Base-by-base conservation (phyloP, 805 yeast genomes). In the Wickerhamomyces sydowiorum region DNA sequence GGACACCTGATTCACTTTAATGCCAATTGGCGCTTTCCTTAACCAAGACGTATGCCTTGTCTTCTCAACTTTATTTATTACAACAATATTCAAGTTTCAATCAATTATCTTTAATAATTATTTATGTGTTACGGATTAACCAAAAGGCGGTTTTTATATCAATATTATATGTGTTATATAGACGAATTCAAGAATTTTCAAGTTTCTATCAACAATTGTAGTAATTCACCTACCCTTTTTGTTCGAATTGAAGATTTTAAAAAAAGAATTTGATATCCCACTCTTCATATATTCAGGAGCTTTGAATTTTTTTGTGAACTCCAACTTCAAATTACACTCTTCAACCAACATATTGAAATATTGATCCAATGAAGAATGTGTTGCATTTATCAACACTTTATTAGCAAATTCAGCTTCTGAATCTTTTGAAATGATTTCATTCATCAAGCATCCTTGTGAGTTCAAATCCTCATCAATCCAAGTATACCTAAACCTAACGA, bases 1-100 rank as follows among this genome's bases (percentile, higher is more conserved):
- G 85, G 83, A 68, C 62, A 22, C 76, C 78, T 2, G 79, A 73
- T 32, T n/a, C 35, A 10, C 20, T 32, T 14, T 32, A 17, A 29
- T 14, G 18, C 7, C 18, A 5, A 29, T 15, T 6, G 6, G 4
- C 28, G 14, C 14, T 25, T 5, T 28, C n/a, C 6, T 4, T 14
- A 14, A 28, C 8, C 30, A 28, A n/a, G 14, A 28, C 15, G 14
- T 9, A 28, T n/a, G 14, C 12, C 18, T 9, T 5, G 15, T 28
- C 9, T 25, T 25, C 9, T 25, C 18, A 31, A 30, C 7, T 10
- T 10, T n/a, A 29, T n/a, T 6, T 29, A 5, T 29, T n/a, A n/a
- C 15, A n/a, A 4, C 10, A 5, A 14, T 29, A 7, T 29, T n/a
- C 19, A 29, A 14, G 5, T 14, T n/a, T 8, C 5, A 40, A 17